A percentile compares a stretch with the other conserved stretches of the same genome.
phyloP scores from a whole-genome alignment of 305 asterid genomes.

The Plantago rigida region DNA sequence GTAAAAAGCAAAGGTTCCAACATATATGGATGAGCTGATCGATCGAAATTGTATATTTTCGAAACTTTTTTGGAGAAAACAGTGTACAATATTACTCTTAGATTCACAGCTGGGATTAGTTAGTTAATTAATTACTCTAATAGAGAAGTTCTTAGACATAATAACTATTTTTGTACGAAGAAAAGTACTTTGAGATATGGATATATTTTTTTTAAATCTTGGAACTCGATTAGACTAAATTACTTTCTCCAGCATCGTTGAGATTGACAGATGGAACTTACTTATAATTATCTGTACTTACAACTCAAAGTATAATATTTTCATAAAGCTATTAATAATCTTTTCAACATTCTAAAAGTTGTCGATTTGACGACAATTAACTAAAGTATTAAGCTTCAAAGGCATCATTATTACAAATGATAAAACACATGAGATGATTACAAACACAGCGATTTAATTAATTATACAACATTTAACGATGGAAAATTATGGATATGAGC shows the following conservation, averaged over 20 bases:
- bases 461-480: not conserved
- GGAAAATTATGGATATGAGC: too few species aligned
- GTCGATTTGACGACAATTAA: conserved; percentile 28
- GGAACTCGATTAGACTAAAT: conserved; percentile 24
- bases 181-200: conserved; percentile 11
- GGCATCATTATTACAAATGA: conserved; percentile 23
- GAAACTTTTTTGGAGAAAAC: conserved; percentile 14
- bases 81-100: not conserved
- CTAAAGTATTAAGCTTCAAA: conserved; percentile 34
- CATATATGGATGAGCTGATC: conserved; percentile 38
- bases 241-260: conserved; percentile 17
- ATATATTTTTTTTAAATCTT: conserved; percentile 17
- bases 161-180: not conserved
- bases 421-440: conserved; percentile 24
- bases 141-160: not conserved
- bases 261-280: conserved; percentile 20
- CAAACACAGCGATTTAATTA: conserved; percentile 6
- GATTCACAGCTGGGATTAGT: not conserved
- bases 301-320: conserved; percentile 20
- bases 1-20: conserved; percentile 29
- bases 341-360: conserved; percentile 29
- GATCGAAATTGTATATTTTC: conserved; percentile 6
- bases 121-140: conserved; percentile 16
- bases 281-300: conserved; percentile 24
- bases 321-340: conserved; percentile 8